Conservation (phyloP, 228 moss, liverwort and hornwort genomes). For the Sphagnum fallax region DNA sequence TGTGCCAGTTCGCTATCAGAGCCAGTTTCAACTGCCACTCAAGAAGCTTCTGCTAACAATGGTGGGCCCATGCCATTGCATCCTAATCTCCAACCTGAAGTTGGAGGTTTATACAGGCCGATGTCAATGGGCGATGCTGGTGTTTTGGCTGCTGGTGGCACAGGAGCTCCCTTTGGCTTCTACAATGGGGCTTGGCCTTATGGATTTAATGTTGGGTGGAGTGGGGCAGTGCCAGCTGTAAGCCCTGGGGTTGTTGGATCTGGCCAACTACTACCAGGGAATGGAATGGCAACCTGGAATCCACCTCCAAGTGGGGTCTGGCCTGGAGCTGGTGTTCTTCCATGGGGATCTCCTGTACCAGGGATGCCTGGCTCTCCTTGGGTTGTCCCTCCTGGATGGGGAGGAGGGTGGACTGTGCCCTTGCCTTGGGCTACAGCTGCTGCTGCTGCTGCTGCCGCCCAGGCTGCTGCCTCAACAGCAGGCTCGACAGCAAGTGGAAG, state of each 20-base stretch:
- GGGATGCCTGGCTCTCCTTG: slow-evolving; percentile 2
- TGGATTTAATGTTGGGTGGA: slow-evolving; percentile 75
- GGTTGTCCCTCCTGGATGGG: slow-evolving; percentile 38
- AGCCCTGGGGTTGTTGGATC: slow-evolving; percentile 6
- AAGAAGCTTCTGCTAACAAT: background rate
- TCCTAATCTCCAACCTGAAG: slow-evolving; percentile 26
- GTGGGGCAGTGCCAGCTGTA: slow-evolving; percentile 29
- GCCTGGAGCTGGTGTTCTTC: slow-evolving; percentile 14
- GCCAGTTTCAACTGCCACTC: background rate
- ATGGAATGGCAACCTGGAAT: slow-evolving; percentile 3
- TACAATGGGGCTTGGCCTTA: slow-evolving; percentile 48
- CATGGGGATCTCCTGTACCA: slow-evolving; percentile 7
- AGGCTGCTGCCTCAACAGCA: slow-evolving; percentile 22
- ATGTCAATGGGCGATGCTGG: slow-evolving; percentile 27
- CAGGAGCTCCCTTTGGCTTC: slow-evolving; percentile 18
- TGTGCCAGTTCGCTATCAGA: slow-evolving; percentile 5
- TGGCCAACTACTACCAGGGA: slow-evolving; percentile 1
- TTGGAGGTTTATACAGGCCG: slow-evolving; percentile 29
- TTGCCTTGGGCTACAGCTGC: slow-evolving; percentile 30
- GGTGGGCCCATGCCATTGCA: background rate
- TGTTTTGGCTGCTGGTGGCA: slow-evolving; percentile 38
- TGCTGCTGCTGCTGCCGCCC: slow-evolving; percentile 20
- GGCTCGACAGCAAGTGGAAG: background rate
- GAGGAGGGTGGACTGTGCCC: slow-evolving; percentile 20
- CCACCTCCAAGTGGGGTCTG: slow-evolving; percentile 11